A percentile compares a stretch with the other conserved stretches of the same genome.
Conservation (phyloP, 208 protist species). For the Trypanosoma congolense region DNA sequence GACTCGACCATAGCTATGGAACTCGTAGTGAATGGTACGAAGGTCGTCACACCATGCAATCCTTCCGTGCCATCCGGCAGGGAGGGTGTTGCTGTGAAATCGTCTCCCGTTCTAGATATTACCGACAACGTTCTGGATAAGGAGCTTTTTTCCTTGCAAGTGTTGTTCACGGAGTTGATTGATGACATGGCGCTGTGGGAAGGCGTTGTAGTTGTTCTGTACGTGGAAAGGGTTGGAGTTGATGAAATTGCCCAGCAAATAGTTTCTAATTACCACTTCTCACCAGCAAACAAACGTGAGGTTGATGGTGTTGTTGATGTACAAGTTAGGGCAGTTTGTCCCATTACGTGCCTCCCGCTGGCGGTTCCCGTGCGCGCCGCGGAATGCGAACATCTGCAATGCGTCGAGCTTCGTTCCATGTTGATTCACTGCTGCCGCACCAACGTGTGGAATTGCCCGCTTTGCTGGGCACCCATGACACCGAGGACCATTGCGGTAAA, state of each 20-base stretch:
- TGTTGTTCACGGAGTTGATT: slow-evolving; percentile 44
- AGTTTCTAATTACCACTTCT: slow-evolving; percentile 33
- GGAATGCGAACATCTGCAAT: slow-evolving; percentile 77
- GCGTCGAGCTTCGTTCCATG: slow-evolving; percentile 65
- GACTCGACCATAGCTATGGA: slow-evolving; percentile 41
- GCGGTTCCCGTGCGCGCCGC: slow-evolving; percentile 50
- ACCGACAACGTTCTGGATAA: slow-evolving; percentile 34
- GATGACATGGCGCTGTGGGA: slow-evolving; percentile 60
- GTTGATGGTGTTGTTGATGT: slow-evolving; percentile 32
- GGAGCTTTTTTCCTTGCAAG: slow-evolving; percentile 50
- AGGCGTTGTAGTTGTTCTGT: slow-evolving; percentile 61
- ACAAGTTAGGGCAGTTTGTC: slow-evolving; percentile 56
- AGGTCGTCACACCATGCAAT: slow-evolving; percentile 39
- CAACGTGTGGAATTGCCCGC: slow-evolving; percentile 84
- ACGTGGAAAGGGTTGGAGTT: slow-evolving; percentile 47
- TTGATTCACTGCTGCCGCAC: slow-evolving; percentile 51
- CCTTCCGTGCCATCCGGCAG: slow-evolving; percentile 55
- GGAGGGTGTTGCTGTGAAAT: slow-evolving; percentile 55
- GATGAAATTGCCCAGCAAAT: slow-evolving; percentile 32
- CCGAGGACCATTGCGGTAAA: slow-evolving; percentile 62
- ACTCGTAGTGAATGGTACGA: slow-evolving; percentile 56
- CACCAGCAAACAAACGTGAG: neutral
- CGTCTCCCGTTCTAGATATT: slow-evolving; percentile 53
- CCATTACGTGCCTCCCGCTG: slow-evolving; percentile 57
- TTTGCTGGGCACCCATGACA: slow-evolving; percentile 56